Evolutionary conservation across 2,329 filamentous ascomycete genomes (phyloP).

Genomic region (Colletotrichum cereale): DNA sequence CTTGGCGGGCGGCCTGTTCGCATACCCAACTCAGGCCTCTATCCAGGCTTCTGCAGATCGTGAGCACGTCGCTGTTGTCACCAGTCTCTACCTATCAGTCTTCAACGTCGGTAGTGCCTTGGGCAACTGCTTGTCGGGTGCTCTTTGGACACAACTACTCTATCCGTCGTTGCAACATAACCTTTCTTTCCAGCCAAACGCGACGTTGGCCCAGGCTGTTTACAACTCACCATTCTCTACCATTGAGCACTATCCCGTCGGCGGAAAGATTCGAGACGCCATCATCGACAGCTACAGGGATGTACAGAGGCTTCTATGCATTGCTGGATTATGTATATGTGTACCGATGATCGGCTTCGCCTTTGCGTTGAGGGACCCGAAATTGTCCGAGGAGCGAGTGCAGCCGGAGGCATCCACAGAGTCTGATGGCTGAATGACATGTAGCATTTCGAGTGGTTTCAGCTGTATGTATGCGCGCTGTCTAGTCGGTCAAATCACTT

Average conservation of each 20-base stretch:
- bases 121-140: conserved; percentile 55
- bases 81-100: conserved; percentile 55
- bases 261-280: conserved; percentile 35
- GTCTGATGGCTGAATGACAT: background rate
- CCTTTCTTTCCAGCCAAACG: conserved; percentile 51
- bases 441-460: background rate
- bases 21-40: conserved; percentile 56
- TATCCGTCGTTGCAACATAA: conserved; percentile 49
- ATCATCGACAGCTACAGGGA: conserved; percentile 41
- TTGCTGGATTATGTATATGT: conserved; percentile 42
- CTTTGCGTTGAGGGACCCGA: conserved; percentile 42
- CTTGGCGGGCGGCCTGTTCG: conserved; percentile 69
- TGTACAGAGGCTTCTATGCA: conserved; percentile 41
- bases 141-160: conserved; percentile 58
- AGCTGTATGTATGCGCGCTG: background rate
- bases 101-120: conserved; percentile 58
- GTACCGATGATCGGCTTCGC: conserved; percentile 43
- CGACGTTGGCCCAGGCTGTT: conserved; percentile 50
- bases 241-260: conserved; percentile 49
- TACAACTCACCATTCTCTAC: conserved; percentile 54
- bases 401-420: conserved; percentile 27
- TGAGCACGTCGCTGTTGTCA: conserved; percentile 55
- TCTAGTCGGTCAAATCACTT: background rate
- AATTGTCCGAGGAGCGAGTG: conserved; percentile 33
- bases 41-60: conserved; percentile 54